Conservation (phyloP, 2,329 filamentous ascomycete species). For the Ophioceras dolichostomum region DNA sequence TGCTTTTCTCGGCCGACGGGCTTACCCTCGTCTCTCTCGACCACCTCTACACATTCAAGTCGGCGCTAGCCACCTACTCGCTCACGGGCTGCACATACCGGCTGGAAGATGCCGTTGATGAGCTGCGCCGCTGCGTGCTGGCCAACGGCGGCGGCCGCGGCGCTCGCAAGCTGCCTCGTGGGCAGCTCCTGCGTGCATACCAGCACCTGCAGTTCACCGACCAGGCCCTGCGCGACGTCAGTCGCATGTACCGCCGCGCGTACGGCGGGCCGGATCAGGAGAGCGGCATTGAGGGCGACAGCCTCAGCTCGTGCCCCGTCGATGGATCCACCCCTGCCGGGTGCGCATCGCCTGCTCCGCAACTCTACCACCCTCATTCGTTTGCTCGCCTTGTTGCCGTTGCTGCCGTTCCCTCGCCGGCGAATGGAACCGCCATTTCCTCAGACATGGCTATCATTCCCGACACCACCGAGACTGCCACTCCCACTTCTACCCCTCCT, state of each 20-base stretch:
- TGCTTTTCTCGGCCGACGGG: conserved; percentile 47
- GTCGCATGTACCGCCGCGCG: conserved; percentile 40
- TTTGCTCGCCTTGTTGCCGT: too few species aligned
- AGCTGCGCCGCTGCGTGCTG: conserved; percentile 46
- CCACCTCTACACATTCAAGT: conserved; percentile 52
- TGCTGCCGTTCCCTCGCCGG: too few species aligned
- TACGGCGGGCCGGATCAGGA: conserved; percentile 36
- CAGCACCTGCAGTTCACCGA: conserved; percentile 39
- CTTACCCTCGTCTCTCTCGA: conserved; percentile 49
- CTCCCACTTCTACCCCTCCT: too few species aligned
- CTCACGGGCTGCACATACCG: conserved; percentile 23
- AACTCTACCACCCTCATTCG: too few species aligned
- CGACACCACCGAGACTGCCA: too few species aligned
- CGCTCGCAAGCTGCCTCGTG: conserved; percentile 33
- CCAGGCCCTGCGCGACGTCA: conserved; percentile 37
- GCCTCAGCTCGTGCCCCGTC: conserved; percentile 15
- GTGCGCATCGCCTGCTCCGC: neutral
- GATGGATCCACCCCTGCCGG: conserved; percentile 1
- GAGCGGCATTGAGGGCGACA: conserved; percentile 31
- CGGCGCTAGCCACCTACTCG: conserved; percentile 44
- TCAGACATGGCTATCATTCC: too few species aligned
- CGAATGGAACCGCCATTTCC: too few species aligned
- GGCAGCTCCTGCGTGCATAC: conserved; percentile 41
- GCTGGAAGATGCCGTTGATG: conserved; percentile 50
- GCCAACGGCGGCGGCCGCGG: conserved; percentile 37